phyloP scores from a whole-genome alignment of 192 early-diverging fungal species.

The Chytriomyces sp. region DNA sequence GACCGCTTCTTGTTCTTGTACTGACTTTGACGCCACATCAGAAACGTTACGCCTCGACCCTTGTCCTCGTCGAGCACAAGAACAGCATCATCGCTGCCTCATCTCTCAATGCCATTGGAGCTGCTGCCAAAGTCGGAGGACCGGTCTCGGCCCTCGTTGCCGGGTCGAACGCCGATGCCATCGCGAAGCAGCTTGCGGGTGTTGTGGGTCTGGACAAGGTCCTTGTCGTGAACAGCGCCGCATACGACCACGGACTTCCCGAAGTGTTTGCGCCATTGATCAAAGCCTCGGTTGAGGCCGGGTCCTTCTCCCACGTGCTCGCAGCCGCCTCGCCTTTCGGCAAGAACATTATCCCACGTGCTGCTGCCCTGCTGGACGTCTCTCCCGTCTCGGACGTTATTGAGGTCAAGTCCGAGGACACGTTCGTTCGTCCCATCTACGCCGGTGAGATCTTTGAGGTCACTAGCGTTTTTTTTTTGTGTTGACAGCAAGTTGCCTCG shows the following conservation, averaged over 20 bases:
- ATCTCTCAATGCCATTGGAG: constrained; percentile 86
- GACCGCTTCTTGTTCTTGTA: no score
- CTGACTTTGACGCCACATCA: no score
- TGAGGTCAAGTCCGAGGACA: constrained; percentile 77
- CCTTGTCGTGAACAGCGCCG: constrained; percentile 71
- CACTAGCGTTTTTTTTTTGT: background rate
- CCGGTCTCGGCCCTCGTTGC: constrained; percentile 88
- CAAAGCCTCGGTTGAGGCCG: constrained; percentile 68
- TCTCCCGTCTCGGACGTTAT: constrained; percentile 90
- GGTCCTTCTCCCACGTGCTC: constrained; percentile 81
- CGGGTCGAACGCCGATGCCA: constrained; percentile 54
- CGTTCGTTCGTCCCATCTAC: constrained; percentile 96
- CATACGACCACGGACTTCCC: constrained; percentile 78
- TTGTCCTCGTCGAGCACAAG: constrained; percentile 91
- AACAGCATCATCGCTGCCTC: constrained; percentile 70
- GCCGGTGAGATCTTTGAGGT: constrained; percentile 69
- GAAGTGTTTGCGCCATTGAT: constrained; percentile 82
- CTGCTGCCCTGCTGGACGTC: constrained; percentile 89
- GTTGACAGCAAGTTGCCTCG: background rate
- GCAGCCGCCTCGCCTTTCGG: constrained; percentile 87
- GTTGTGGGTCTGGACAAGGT: constrained; percentile 4
- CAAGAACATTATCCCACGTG: constrained; percentile 94
- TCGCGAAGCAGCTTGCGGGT: constrained; percentile 58
- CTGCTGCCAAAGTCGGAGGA: constrained; percentile 81
- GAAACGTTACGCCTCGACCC: constrained; percentile 61